Percentiles rank a stretch among this genome's conserved stretches.
Evolutionary conservation across 345 rosid species (phyloP).

Genomic region (Salix dunnii): DNA sequence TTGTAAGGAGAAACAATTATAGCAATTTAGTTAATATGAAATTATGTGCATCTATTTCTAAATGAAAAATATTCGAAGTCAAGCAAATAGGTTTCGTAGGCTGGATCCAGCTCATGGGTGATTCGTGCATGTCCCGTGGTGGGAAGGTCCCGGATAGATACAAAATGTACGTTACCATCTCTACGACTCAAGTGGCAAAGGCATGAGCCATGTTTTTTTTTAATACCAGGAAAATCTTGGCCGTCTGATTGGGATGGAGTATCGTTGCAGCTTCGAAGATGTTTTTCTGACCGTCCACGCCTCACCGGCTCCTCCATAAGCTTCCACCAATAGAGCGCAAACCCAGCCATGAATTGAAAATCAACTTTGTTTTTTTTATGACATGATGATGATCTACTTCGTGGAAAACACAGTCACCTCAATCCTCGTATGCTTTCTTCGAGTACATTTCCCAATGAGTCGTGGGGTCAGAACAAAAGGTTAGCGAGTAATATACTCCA

Average conservation of each 20-base stretch:
- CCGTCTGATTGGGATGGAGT: neutral
- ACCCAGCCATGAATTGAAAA: neutral
- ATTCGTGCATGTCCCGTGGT: neutral
- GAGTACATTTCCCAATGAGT: neutral
- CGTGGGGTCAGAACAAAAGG: neutral
- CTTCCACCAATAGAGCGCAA: neutral
- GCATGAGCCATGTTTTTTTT: neutral
- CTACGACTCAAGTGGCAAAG: neutral
- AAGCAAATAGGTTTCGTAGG: neutral
- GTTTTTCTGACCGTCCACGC: no score
- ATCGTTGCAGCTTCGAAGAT: neutral
- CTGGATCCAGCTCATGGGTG: neutral
- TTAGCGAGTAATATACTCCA: no score
- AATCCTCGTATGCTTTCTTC: neutral
- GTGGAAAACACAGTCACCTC: neutral
- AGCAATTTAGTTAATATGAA: no score
- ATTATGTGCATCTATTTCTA: no score
- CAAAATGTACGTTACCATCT: neutral
- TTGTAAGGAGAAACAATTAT: no score
- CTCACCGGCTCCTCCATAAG: neutral
- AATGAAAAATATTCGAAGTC: no score
- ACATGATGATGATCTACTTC: neutral
- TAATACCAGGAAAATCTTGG: neutral
- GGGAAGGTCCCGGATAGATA: neutral
- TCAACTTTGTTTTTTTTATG: neutral